Evolutionary conservation across 306 rosid genomes (phyloP).

Genomic region (Dalbergia cultrata): DNA sequence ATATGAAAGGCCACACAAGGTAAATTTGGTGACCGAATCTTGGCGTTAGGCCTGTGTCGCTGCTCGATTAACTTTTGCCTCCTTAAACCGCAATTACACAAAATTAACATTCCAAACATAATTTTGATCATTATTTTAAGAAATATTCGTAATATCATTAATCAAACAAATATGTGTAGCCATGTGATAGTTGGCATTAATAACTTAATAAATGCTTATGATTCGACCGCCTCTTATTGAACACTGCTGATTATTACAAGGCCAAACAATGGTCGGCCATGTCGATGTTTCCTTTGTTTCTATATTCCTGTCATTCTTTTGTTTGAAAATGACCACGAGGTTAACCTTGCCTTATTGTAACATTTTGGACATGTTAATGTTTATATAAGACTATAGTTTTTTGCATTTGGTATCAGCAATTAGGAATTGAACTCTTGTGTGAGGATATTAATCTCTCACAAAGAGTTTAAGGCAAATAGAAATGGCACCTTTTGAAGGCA

Average conservation of each 20-base stretch:
- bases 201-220: background rate
- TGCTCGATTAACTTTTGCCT: background rate
- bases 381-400: constrained; percentile 34
- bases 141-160: background rate
- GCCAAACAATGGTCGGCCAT: constrained; percentile 36
- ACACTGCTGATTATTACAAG: constrained; percentile 33
- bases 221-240: background rate
- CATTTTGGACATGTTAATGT: background rate
- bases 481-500: constrained; percentile 39
- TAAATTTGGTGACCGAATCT: background rate
- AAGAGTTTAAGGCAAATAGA: background rate
- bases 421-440: constrained; percentile 31
- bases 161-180: constrained; percentile 11
- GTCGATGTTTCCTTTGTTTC: constrained; percentile 27
- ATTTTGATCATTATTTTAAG: background rate
- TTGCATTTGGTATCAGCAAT: background rate
- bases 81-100: background rate
- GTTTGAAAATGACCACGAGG: constrained; percentile 3
- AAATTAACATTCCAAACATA: background rate
- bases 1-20: no score
- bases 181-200: background rate
- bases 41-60: constrained; percentile 12
- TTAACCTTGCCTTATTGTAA: background rate
- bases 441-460: constrained; percentile 1
- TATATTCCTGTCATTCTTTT: background rate